Evolutionary conservation across 2,329 filamentous ascomycete species (phyloP), one percentile per base, ranked within the genome.

Genomic region (Lasiodiplodia sp.): DNA sequence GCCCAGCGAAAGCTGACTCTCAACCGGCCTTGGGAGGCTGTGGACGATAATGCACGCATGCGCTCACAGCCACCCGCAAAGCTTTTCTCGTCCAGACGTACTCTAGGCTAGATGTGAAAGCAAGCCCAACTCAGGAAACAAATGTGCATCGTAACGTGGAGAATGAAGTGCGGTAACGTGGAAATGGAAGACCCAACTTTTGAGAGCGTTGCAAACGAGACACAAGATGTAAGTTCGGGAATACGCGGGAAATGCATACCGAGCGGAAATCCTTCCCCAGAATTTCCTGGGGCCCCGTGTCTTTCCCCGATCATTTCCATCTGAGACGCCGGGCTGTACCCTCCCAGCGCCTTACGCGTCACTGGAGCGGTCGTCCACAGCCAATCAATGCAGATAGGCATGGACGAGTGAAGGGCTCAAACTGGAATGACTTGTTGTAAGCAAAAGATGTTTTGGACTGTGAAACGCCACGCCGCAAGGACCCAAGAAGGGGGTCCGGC

Each of bases 61-160:
- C 38, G 23, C n/a, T 47, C 38, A 47, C 25, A 62, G 57, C 57
- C 57, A 49, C 57, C 57, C 57, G 57, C 57, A 34, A 62, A 62
- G 57, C 57, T 62, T 62, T 25, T 62, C 16, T 44, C 25, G 37
- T 62, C 40, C 37, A 18, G 11, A 23, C 12, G 28, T 62, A 34
- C 57, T 62, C 57, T 18, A 16, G 38, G 14, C 38, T 25, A 23
- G 16, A n/a, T 58, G 34, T 34, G 55, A 56, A 18, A 23, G 56
- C 12, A 23, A 21, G n/a, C 44, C 56, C 34, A n/a, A 21, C 25
- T 23, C 31, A 11, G 56, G 34, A 44, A 58, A 44, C 7, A 21
- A 25, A 58, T 21, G 8, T 40, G n/a, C 23, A 23, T 23, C 23
- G 23, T 28, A 28, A 28, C 38, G 18, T 25, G 14, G 16, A 21